A percentile compares a stretch with the other conserved stretches of the same genome.
Evolutionary conservation across 202 grass and related monocot genomes (phyloP).

Genomic region (Brachypodium distachyon): DNA sequence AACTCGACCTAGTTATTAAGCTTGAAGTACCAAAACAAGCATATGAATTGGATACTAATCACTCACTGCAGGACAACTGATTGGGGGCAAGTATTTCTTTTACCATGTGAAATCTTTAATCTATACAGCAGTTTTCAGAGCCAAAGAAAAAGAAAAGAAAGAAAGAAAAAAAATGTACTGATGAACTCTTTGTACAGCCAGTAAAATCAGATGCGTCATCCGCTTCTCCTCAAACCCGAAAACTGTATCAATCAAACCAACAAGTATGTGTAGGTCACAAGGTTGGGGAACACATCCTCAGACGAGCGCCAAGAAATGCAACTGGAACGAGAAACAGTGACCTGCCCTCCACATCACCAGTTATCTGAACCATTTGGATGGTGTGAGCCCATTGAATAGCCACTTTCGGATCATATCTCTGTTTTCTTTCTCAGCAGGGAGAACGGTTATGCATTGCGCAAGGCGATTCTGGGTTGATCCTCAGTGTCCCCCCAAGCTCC

Average conservation of each 20-base stretch:
- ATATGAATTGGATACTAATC: neutral
- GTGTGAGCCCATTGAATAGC: neutral
- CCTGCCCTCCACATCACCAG: neutral
- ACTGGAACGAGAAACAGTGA: conserved; percentile 1
- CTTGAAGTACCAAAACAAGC: neutral
- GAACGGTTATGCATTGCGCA: conserved; percentile 1
- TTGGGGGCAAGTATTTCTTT: neutral
- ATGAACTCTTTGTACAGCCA: conserved; percentile 29
- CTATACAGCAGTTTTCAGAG: conserved; percentile 29
- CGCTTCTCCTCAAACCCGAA: neutral
- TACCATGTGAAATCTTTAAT: conserved; percentile 23
- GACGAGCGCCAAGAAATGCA: conserved; percentile 6
- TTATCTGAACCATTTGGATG: conserved; percentile 17
- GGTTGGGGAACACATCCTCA: neutral
- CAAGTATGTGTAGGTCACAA: neutral
- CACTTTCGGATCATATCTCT: neutral
- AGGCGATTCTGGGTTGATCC: conserved; percentile 27
- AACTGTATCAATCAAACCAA: conserved; percentile 11
- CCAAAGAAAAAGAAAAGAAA: neutral
- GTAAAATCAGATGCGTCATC: neutral
- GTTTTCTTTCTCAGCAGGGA: conserved; percentile 17
- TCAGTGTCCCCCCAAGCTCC: conserved; percentile 85
- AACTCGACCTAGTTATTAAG: neutral
- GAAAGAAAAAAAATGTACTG: neutral
- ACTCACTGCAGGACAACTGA: neutral